A percentile compares a stretch with the other conserved stretches of the same genome.
Conservation (phyloP, 352 stramenopile species). For the Phytophthora citrophthora region DNA sequence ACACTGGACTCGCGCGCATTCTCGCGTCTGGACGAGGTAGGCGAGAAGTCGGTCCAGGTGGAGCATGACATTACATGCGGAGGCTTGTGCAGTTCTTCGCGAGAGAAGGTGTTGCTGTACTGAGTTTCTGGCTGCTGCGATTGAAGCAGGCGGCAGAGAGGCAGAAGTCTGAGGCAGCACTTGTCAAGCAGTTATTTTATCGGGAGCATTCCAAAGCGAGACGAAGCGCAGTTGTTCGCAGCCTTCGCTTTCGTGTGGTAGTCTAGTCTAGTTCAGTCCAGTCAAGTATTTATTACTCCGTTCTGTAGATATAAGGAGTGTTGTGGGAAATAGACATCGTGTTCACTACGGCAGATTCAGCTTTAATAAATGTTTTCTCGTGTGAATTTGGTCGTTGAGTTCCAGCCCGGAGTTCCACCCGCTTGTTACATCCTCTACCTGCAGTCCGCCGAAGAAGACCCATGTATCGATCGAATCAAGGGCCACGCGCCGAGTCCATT, state of each 20-base stretch:
- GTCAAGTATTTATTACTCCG: constrained; percentile 32
- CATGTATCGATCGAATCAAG: too few species aligned
- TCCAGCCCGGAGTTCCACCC: too few species aligned
- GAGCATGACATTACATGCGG: too few species aligned
- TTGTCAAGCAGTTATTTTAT: constrained; percentile 19
- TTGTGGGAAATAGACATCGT: constrained; percentile 7
- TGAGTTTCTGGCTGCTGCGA: constrained; percentile 8
- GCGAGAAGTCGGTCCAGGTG: constrained; percentile 19
- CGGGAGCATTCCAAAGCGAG: background rate
- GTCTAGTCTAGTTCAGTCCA: background rate
- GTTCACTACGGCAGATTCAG: constrained; percentile 3
- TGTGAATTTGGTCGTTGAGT: too few species aligned
- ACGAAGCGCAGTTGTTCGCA: background rate
- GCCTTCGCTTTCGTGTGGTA: constrained; percentile 8
- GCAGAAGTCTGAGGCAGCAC: background rate
- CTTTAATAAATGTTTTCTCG: too few species aligned
- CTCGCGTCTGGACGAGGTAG: constrained; percentile 36
- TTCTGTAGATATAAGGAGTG: constrained; percentile 13
- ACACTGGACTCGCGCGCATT: constrained; percentile 46
- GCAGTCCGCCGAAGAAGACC: too few species aligned
- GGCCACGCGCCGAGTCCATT: too few species aligned
- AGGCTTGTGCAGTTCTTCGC: constrained; percentile 9
- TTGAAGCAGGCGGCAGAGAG: background rate
- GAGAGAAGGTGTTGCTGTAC: constrained; percentile 44
- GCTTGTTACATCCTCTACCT: too few species aligned